These are phyloP conservation scores for Starmerella kuoi DNA, from an alignment of 805 yeast species.

Conservation along the genomic window DNA sequence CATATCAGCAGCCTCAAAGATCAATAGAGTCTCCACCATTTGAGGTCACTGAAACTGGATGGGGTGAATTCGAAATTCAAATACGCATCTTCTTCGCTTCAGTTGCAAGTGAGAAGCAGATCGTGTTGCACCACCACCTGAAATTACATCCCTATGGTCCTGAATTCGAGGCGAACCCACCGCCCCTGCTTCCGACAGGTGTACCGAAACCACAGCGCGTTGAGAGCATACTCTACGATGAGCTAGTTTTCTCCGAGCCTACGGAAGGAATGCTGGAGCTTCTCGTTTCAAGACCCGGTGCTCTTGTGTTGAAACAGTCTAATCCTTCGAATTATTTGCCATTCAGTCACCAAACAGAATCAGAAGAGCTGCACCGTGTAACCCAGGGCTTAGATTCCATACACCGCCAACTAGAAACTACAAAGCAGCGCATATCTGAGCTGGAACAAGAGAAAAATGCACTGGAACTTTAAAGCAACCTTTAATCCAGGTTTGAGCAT, in stretches of 20 bases:
- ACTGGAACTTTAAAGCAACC: slow-evolving; percentile 9
- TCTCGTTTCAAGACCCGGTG: slow-evolving; percentile 41
- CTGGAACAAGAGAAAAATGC: slow-evolving; percentile 27
- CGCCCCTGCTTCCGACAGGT: slow-evolving; percentile 19
- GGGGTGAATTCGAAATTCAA: slow-evolving; percentile 97
- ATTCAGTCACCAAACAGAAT: slow-evolving; percentile 41
- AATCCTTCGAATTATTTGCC: slow-evolving; percentile 25
- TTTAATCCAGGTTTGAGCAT: no score
- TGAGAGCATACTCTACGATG: slow-evolving; percentile 64
- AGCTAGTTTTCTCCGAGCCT: slow-evolving; percentile 89
- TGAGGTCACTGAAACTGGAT: slow-evolving; percentile 92
- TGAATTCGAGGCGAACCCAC: slow-evolving; percentile 21
- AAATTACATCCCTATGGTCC: slow-evolving; percentile 75
- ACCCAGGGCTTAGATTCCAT: slow-evolving; percentile 37
- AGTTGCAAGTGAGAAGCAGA: slow-evolving; percentile 80
- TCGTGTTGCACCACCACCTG: slow-evolving; percentile 76
- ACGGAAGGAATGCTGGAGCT: slow-evolving; percentile 76
- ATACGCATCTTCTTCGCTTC: slow-evolving; percentile 74
- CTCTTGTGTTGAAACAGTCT: slow-evolving; percentile 29
- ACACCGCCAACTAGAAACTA: slow-evolving; percentile 35
- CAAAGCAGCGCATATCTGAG: slow-evolving; percentile 30
- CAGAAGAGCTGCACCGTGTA: slow-evolving; percentile 50
- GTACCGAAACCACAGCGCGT: slow-evolving; percentile 34
- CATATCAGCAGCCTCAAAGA: slow-evolving; percentile 78
- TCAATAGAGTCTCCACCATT: slow-evolving; percentile 83